Conservation (phyloP, 108 stramenopile species). For the Stephanodiscus minutulus region DNA sequence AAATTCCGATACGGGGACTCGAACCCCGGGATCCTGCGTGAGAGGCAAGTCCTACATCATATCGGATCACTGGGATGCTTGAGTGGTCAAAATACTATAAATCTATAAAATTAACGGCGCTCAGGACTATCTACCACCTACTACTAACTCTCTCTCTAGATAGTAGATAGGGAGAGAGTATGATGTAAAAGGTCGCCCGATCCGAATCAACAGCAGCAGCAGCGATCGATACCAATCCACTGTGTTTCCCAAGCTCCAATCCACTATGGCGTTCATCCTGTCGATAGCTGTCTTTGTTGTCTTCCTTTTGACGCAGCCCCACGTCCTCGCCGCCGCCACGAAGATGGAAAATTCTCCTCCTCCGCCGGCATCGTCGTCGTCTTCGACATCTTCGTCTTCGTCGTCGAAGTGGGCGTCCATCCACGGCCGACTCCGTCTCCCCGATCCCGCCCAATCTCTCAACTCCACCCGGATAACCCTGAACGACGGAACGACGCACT, state of each 20-base stretch:
- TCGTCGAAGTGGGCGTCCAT: conserved; percentile 28
- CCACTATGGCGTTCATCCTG: background rate
- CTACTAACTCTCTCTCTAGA: no score
- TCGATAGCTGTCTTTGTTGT: background rate
- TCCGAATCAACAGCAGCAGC: no score
- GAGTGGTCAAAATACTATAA: no score
- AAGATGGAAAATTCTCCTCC: background rate
- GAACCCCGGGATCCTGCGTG: conserved; percentile 56
- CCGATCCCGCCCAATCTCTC: conserved; percentile 50
- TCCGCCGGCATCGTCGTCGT: background rate
- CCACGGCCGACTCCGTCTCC: conserved; percentile 48
- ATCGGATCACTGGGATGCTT: background rate
- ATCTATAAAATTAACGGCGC: no score
- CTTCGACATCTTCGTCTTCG: background rate
- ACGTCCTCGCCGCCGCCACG: background rate
- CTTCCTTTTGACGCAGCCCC: background rate
- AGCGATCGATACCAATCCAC: background rate
- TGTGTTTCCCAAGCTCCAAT: background rate
- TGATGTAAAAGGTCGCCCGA: no score
- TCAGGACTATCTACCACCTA: no score
- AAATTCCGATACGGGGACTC: conserved; percentile 48
- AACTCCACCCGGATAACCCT: conserved; percentile 75
- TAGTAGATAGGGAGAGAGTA: no score
- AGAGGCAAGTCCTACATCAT: conserved; percentile 49
- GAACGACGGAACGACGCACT: conserved; percentile 69